A percentile compares a stretch with the other conserved stretches of the same genome.
phyloP scores from a whole-genome alignment of 2,329 filamentous ascomycete genomes.

The Boeremia exigua region DNA sequence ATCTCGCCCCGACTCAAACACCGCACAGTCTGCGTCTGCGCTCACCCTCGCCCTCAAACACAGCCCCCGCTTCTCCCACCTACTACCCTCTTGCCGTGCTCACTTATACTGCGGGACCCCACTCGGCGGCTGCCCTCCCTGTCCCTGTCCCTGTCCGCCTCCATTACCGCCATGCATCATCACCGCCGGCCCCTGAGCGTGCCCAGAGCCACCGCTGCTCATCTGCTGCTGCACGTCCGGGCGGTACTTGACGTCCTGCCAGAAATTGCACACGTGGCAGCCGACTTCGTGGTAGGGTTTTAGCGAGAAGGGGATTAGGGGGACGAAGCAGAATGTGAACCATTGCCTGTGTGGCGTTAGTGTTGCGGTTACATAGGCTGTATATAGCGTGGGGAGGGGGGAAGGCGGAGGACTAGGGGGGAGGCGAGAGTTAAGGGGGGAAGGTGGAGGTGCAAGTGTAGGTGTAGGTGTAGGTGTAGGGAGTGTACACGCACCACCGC shows the following conservation, averaged over 20 bases:
- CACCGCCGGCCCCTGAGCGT: slow-evolving; percentile 17
- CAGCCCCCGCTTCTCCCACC: too few relatives aligned
- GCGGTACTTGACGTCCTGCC: slow-evolving; percentile 62
- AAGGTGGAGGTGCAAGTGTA: too few relatives aligned
- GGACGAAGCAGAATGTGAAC: slow-evolving; percentile 83
- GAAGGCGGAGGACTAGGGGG: not conserved
- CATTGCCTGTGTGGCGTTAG: slow-evolving; percentile 55
- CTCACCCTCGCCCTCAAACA: too few relatives aligned
- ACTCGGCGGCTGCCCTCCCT: slow-evolving; percentile 20
- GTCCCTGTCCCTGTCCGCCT: not conserved
- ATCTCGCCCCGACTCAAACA: too few relatives aligned
- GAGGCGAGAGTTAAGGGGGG: not conserved
- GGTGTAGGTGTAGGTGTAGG: not conserved
- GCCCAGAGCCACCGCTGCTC: slow-evolving; percentile 11
- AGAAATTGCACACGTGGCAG: slow-evolving; percentile 79
- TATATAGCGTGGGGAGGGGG: not conserved
- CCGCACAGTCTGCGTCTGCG: too few relatives aligned
- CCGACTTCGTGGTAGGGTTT: slow-evolving; percentile 66
- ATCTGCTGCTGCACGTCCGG: slow-evolving; percentile 47
- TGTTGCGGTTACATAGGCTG: not conserved
- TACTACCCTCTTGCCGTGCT: not conserved
- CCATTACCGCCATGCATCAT: slow-evolving; percentile 34
- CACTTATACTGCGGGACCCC: slow-evolving; percentile 36
- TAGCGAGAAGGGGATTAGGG: slow-evolving; percentile 72
- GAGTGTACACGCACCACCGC: slow-evolving; percentile 48